Base-by-base conservation (phyloP, 371 early-diverging fungal genomes). In the Apophysomyces trapeziformis region DNA sequence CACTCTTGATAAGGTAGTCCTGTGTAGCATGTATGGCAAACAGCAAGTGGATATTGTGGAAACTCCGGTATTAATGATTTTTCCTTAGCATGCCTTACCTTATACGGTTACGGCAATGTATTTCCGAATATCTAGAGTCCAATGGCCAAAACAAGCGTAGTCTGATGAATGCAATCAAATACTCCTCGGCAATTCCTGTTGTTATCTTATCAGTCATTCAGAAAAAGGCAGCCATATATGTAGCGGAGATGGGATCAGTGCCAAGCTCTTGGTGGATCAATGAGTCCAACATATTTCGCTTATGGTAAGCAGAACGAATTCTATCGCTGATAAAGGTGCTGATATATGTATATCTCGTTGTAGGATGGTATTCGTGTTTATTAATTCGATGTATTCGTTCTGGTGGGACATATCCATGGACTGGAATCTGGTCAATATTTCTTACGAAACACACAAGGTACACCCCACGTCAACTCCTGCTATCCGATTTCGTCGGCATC, bases 381-480 rank as follows among this genome's bases (percentile, higher is more conserved):
- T 96, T 64, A 96, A 96, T 75, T 93, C 96, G 37, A 79, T 93
- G 61, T 97, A 92, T 76, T 95, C 95, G 1, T 91, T 95, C 61
- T 96, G 95, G 82, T 97, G 97, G 98, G 97, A 96, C 76, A 84
- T 96, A 26, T 85, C 87, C 26, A 87, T 95, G 75, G 97, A 97
- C 76, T 97, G 96, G 96, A 87, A 86, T 36, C 75, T 97, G 18
- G 84, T 92, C 14, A 64, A 64, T 32, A 26, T 77, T 54, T 60
- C 70, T 11, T 57, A 69, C 26, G 63, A 65, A 16, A 39, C 65
- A n/a, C 62, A 60, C 16, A 63, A n/a, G 38, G 50, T 35, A 56
- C 67, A 39, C 38, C 36, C 47, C 26, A 54, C 64, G 3, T 16
- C 66, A 9, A 77, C 78, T 18, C 68, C 71, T 8, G 65, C 76